Base-by-base conservation (phyloP, 805 yeast genomes). In the Saccharomycopsis oosterbeekiorum region DNA sequence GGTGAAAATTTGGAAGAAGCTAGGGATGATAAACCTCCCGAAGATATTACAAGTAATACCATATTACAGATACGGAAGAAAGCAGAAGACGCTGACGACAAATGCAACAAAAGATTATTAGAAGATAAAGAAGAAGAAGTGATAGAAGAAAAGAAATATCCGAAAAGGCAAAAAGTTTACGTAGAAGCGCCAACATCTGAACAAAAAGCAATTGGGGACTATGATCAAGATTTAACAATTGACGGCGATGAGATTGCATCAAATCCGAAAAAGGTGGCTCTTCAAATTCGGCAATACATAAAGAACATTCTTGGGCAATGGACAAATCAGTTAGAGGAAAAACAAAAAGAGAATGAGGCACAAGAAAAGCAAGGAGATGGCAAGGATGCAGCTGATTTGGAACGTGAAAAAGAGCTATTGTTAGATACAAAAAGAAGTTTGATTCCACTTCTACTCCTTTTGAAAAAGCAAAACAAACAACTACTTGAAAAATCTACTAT, bases 381-480 rank as follows among this genome's bases (percentile, higher is more conserved):
- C 15, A 10, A 5, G 15, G 2, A 14, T 37, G 11, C 11, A 36
- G 60, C 60, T 58, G 53, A 36, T 15, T n/a, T 21, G 5, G 65
- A 67, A 9, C 64, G 67, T 50, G 66, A 68, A 41, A 67, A 64
- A 34, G 70, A 68, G 1, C 61, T 80, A 12, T 62, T 80, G 0
- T 61, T 66, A 1, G 84, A 83, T 47, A 82, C 86, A 1, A 80
- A 79, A 66, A 71, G 68, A 58, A 73, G 79, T 64, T 67, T 85
- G 34, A 74, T 79, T 47, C 85, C 86, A 3, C 67, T 80, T 50
- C 68, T 89, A 43, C 81, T 83, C 2, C 73, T 76, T 62, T 75
- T 90, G 21, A 75, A 89, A 5, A 75, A 78, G 36, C 66, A 70
- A 9, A 67, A 1, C 69, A 19, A 72, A 1, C 34, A 58, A 1